Evolutionary conservation across 129 eudicot species (phyloP).

Genomic region (Flaveria trinervia): DNA sequence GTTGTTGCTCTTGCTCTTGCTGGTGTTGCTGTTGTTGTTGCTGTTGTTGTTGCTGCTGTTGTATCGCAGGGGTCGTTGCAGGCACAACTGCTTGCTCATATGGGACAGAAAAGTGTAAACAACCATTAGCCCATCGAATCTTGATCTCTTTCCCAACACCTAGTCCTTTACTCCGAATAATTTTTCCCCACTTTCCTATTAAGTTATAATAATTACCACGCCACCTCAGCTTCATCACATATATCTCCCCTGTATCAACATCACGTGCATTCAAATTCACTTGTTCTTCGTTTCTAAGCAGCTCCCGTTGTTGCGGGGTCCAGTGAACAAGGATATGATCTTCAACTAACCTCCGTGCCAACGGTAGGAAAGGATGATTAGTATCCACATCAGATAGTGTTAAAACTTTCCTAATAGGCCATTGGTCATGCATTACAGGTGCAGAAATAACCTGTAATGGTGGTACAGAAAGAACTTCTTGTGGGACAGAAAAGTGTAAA

Average conservation of each 20-base stretch:
- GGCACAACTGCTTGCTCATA: conserved; percentile 50
- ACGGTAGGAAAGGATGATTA: conserved; percentile 71
- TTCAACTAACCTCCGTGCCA: conserved; percentile 80
- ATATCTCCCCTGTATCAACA: conserved; percentile 69
- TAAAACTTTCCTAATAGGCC: conserved; percentile 82
- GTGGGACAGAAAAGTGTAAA: conserved; percentile 75
- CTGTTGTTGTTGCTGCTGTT: not conserved
- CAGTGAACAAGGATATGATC: conserved; percentile 78
- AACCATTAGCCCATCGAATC: conserved; percentile 72
- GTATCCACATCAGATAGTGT: conserved; percentile 77
- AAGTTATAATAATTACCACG: conserved; percentile 76
- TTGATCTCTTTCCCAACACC: conserved; percentile 81
- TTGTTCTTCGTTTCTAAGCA: conserved; percentile 71
- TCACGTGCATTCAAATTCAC: conserved; percentile 68
- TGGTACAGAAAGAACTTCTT: conserved; percentile 48
- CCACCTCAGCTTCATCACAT: conserved; percentile 82
- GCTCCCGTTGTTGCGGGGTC: conserved; percentile 62
- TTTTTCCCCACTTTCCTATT: conserved; percentile 83
- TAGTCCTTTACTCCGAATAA: conserved; percentile 69
- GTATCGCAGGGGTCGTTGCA: conserved; percentile 41
- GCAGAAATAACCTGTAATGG: conserved; percentile 53
- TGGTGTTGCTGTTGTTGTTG: conserved; percentile 9
- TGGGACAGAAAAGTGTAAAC: conserved; percentile 70
- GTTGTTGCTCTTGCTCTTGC: not conserved
- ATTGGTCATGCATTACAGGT: conserved; percentile 52